Base-by-base conservation (phyloP, 805 yeast genomes). In the Candida koratica region DNA sequence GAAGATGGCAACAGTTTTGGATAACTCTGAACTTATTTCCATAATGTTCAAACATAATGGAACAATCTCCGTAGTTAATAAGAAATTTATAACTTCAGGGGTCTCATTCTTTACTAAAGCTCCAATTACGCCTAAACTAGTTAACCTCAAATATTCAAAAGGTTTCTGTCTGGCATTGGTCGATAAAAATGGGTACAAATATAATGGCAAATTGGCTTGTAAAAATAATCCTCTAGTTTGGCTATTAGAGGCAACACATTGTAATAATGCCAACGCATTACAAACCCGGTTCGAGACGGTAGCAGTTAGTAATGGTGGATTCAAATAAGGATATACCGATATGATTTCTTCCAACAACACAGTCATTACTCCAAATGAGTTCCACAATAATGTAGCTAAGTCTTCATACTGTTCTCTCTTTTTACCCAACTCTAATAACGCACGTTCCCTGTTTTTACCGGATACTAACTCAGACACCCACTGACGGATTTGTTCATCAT, bases 91-190 rank as follows among this genome's bases (percentile, higher is more conserved):
- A 28, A 90, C 97, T 49, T 90, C 96, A 11, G 95, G 87, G 4
- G 96, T 84, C 53, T 90, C 98, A 58, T 89, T 90, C 51, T 93
- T 90, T 17, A 93, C 97, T 38, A 90, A 67, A 0, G 98, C 97
- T 14, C 98, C 98, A 55, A 90, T 85, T 5, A 90, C 98, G 25
- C 98, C 98, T 42, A 90, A 73, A 36, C 95, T 84, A 1, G 98
- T 93, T 45, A 90, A 73, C 45, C 97, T 73, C 51, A 90, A 72
- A 56, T 93, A 93, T 61, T 90, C 98, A 65, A 90, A 93, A 6
- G 96, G 84, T 46, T 96, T 73, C 47, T 87, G 89, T 55, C 89
- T 83, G 24, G 95, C 85, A 45, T 84, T 84, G 4, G 97, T 89
- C 53, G 88, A 87, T 53, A 90, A 72, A 53, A 90, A 90, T 19